Percentiles rank a stretch among this genome's conserved stretches.
These are phyloP conservation scores for Hordeum pubiflorum DNA, from an alignment of 202 grass and related monocot species.

Conservation along the genomic window DNA sequence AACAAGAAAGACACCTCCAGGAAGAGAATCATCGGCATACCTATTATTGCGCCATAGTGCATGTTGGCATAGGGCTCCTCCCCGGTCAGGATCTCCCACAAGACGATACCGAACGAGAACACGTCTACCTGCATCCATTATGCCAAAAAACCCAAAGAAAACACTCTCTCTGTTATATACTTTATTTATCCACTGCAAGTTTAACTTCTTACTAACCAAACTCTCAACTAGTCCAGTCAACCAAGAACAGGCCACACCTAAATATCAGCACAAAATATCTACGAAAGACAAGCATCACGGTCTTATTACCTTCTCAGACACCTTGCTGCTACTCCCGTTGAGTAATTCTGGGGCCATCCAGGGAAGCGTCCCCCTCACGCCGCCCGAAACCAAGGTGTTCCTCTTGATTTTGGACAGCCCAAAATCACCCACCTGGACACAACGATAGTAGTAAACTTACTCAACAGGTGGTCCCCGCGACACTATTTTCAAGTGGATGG, in stretches of 20 bases:
- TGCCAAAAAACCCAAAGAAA: neutral
- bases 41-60: constrained; percentile 99
- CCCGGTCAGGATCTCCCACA: constrained; percentile 98
- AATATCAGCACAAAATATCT: no score
- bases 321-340: constrained; percentile 89
- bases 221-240: neutral
- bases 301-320: constrained; percentile 94
- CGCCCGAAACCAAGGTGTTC: constrained; percentile 88
- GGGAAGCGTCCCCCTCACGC: constrained; percentile 84
- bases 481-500: neutral
- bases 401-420: constrained; percentile 95
- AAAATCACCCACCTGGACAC: constrained; percentile 82
- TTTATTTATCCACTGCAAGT: no score
- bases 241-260: no score
- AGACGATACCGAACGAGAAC: constrained; percentile 90
- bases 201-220: neutral
- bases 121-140: constrained; percentile 69
- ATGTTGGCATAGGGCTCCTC: constrained; percentile 99
- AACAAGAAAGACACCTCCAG: neutral
- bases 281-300: no score
- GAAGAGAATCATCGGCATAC: constrained; percentile 2
- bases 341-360: constrained; percentile 97
- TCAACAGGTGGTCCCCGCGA: neutral
- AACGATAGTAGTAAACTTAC: neutral
- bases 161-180: no score